Percentiles rank a stretch among this genome's conserved stretches.
Conservation (phyloP, 768 basidiomycete species). For the Lactarius indigo region DNA sequence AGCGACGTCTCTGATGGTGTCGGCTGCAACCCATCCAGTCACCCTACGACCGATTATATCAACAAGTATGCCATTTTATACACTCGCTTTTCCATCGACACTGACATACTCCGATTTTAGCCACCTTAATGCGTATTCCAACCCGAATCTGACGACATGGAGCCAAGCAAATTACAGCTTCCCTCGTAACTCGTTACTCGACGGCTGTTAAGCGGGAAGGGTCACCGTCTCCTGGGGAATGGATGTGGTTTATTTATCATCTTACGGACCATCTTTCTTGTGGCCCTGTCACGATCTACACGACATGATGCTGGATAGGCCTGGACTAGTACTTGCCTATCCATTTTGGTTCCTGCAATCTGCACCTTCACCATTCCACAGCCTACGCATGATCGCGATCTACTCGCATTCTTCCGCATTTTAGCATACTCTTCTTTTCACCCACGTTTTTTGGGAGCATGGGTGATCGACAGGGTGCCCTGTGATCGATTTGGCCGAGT, state of each 20-base stretch:
- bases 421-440: background rate
- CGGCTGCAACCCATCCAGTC: slow-evolving; percentile 73
- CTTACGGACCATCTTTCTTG: slow-evolving; percentile 1
- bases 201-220: slow-evolving; percentile 8
- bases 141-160: slow-evolving; percentile 89
- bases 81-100: background rate
- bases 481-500: slow-evolving; percentile 6
- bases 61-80: slow-evolving; percentile 41
- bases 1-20: slow-evolving; percentile 61
- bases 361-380: slow-evolving; percentile 1
- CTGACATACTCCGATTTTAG: slow-evolving; percentile 22
- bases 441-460: background rate
- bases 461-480: slow-evolving; percentile 2
- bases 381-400: slow-evolving; percentile 9
- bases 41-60: slow-evolving; percentile 83
- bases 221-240: no score
- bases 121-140: slow-evolving; percentile 59
- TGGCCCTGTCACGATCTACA: slow-evolving; percentile 17
- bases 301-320: slow-evolving; percentile 17
- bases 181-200: slow-evolving; percentile 55
- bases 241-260: slow-evolving; percentile 9
- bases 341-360: slow-evolving; percentile 13
- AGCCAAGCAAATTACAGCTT: slow-evolving; percentile 66
- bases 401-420: background rate
- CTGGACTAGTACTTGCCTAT: slow-evolving; percentile 5